Evolutionary conservation across 2,329 filamentous ascomycete species (phyloP).

Genomic region (Tolypocladium inflatum): DNA sequence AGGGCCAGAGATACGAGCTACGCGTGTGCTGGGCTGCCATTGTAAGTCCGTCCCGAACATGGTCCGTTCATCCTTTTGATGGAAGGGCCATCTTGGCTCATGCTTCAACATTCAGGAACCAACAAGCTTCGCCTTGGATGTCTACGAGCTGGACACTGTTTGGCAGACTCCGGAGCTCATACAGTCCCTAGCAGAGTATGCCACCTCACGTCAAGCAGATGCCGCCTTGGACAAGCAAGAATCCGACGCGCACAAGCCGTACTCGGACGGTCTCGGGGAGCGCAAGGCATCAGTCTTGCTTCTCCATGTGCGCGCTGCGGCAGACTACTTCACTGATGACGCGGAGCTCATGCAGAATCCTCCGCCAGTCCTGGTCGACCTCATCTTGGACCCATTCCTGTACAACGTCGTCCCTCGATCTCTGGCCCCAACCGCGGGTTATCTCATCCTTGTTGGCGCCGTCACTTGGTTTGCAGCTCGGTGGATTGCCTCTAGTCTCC

Average conservation of each 20-base stretch:
- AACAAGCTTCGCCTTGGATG: constrained; percentile 64
- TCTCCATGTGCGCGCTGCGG: constrained; percentile 64
- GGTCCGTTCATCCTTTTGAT: neutral
- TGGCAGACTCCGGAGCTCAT: constrained; percentile 54
- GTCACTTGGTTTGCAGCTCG: constrained; percentile 33
- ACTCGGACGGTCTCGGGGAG: constrained; percentile 2
- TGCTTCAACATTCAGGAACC: constrained; percentile 56
- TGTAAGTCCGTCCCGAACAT: constrained; percentile 42
- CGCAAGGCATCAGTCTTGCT: constrained; percentile 50
- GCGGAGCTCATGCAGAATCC: constrained; percentile 64
- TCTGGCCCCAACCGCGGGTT: constrained; percentile 60
- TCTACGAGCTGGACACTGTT: constrained; percentile 51
- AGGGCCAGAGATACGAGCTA: constrained; percentile 76
- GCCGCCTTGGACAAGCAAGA: neutral
- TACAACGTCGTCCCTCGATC: constrained; percentile 72
- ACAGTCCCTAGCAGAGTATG: constrained; percentile 54
- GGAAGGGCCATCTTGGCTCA: neutral
- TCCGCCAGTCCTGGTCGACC: constrained; percentile 66
- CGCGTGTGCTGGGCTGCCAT: constrained; percentile 90
- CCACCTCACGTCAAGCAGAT: constrained; percentile 35
- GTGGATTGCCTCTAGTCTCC: constrained; percentile 17
- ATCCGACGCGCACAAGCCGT: neutral
- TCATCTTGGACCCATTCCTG: constrained; percentile 79
- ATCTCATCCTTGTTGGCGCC: constrained; percentile 54
- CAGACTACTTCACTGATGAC: constrained; percentile 78